Evolutionary conservation across 441 rosid genomes (phyloP).

Genomic region (Mallotus repandus): DNA sequence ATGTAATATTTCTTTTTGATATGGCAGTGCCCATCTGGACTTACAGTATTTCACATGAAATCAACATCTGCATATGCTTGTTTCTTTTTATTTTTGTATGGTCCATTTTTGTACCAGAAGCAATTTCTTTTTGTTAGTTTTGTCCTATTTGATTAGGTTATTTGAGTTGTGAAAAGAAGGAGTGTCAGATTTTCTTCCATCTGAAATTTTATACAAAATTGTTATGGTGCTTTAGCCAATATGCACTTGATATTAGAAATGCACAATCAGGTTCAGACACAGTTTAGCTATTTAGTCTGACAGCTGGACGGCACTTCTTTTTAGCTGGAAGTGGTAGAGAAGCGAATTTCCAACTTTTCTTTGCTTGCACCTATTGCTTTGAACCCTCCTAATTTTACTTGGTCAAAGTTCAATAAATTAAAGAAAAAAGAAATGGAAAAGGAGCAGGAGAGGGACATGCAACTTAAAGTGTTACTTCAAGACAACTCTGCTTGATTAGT

Average conservation of each 20-base stretch:
- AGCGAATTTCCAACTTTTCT: background rate
- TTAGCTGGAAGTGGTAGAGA: background rate
- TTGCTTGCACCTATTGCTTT: background rate
- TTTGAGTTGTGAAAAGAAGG: background rate
- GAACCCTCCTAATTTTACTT: background rate
- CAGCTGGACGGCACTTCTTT: background rate
- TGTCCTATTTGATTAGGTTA: background rate
- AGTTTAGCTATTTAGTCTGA: no score
- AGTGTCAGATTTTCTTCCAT: background rate
- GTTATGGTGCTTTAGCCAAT: background rate
- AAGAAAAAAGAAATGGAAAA: background rate
- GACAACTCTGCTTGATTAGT: background rate
- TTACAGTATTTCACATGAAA: background rate
- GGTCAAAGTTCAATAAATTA: background rate
- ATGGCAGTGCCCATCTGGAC: background rate
- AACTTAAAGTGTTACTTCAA: background rate
- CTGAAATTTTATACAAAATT: background rate
- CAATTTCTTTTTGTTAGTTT: background rate
- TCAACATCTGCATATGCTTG: conserved; percentile 1
- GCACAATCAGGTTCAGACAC: background rate
- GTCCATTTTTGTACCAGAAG: background rate
- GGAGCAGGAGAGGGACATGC: conserved; percentile 5
- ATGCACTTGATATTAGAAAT: background rate
- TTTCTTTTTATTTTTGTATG: background rate
- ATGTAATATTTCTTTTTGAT: conserved; percentile 12